Conservation (phyloP, 2,329 filamentous ascomycete genomes). For the Colletotrichum falcatum region DNA sequence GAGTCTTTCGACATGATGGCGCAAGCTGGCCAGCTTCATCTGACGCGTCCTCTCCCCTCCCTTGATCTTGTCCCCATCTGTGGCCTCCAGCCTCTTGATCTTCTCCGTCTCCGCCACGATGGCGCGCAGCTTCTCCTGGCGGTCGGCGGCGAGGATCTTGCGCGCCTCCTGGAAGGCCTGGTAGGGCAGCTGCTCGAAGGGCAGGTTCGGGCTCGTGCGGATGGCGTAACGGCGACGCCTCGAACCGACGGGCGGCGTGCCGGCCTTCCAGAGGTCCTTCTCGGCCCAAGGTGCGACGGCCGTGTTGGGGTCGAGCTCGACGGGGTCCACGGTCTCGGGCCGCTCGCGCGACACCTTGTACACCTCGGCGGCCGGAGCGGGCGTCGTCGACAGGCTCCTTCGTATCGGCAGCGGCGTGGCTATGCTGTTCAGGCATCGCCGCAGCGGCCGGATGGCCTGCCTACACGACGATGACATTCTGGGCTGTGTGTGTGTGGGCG, state of each 20-base stretch:
- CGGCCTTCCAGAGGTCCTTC: constrained; percentile 74
- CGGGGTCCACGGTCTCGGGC: constrained; percentile 47
- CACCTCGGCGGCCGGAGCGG: constrained; percentile 49
- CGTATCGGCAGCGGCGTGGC: constrained; percentile 47
- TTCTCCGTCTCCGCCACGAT: constrained; percentile 76
- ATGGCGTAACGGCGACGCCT: constrained; percentile 83
- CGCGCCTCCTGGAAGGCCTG: constrained; percentile 98
- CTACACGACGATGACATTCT: constrained; percentile 68
- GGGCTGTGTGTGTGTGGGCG: constrained; percentile 21
- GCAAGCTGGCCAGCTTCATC: constrained; percentile 75
- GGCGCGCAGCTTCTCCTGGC: constrained; percentile 80
- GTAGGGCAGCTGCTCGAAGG: constrained; percentile 94
- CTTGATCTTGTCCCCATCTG: constrained; percentile 65
- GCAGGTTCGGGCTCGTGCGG: constrained; percentile 73
- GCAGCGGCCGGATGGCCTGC: constrained; percentile 68
- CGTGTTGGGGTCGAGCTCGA: constrained; percentile 73
- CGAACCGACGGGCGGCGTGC: constrained; percentile 82
- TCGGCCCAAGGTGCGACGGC: constrained; percentile 74
- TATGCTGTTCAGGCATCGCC: constrained; percentile 63
- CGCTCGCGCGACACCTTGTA: constrained; percentile 42
- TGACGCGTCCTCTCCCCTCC: constrained; percentile 76
- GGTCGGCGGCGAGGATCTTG: constrained; percentile 82
- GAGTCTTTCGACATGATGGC: constrained; percentile 77
- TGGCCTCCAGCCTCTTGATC: constrained; percentile 75
- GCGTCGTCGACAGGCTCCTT: constrained; percentile 48